A percentile compares a stretch with the other conserved stretches of the same genome.
Evolutionary conservation across 495 filamentous ascomycete species (phyloP).

Genomic region (Lentithecium fluviatile): DNA sequence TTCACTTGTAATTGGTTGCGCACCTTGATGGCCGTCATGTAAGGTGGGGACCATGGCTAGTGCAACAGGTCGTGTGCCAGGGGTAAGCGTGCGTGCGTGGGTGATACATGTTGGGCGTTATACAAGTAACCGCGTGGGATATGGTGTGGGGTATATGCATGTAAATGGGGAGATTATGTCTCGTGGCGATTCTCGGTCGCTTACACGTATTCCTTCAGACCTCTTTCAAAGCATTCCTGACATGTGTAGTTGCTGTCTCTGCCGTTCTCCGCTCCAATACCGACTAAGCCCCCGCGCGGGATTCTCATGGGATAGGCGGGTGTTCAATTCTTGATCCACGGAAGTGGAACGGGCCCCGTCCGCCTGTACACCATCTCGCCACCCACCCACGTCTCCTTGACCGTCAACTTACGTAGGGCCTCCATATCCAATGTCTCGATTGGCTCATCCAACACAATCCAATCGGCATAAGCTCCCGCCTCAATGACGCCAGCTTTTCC

Average conservation of each 20-base stretch:
- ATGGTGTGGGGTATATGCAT: neutral
- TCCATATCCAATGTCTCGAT: slow-evolving; percentile 47
- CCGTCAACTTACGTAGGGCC: slow-evolving; percentile 49
- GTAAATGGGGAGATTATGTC: too few relatives aligned
- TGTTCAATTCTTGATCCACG: neutral
- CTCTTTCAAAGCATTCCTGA: too few relatives aligned
- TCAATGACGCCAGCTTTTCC: slow-evolving; percentile 53
- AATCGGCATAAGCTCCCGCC: slow-evolving; percentile 58
- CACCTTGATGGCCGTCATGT: too few relatives aligned
- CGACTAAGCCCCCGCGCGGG: neutral
- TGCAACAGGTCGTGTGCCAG: neutral
- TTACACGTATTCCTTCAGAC: too few relatives aligned
- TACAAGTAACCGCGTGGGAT: neutral
- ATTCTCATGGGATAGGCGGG: neutral
- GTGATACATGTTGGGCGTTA: too few relatives aligned
- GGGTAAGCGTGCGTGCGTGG: neutral
- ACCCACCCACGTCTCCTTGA: slow-evolving; percentile 64
- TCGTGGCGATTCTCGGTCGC: too few relatives aligned
- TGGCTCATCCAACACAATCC: slow-evolving; percentile 58
- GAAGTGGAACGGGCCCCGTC: slow-evolving; percentile 14
- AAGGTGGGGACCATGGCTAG: neutral
- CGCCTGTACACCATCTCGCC: slow-evolving; percentile 47
- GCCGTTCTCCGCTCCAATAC: neutral
- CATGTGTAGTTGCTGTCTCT: too few relatives aligned
- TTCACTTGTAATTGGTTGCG: too few relatives aligned